Evolutionary conservation across 306 rosid genomes (phyloP), one percentile per base, ranked within the genome.

Genomic region (Fragaria iinumae): DNA sequence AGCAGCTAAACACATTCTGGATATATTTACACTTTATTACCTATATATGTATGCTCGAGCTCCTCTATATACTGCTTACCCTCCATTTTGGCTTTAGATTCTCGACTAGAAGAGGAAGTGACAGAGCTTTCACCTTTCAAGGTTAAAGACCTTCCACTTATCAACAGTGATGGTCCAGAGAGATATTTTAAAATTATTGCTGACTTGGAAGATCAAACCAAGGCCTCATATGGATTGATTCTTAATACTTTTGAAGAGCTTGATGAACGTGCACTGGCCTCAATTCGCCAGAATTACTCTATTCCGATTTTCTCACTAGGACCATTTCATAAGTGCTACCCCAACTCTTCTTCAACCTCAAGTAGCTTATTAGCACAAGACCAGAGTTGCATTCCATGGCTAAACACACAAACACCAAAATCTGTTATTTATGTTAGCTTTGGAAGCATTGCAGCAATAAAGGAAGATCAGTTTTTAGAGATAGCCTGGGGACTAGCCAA

Each of bases 401-500:
- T 89, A 76, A 76, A 84, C 64, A 34, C 12, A 23, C 83, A 82
- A 56, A 69, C 78, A 29, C 77, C 57, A 14, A 79, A 64, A 0
- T 84, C 86, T 32, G 91, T 87, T 60, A 69, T 80, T 23, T 91
- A 91, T 74, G 90, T 86, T 49, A 78, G 90, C 72, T 87, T 91
- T 80, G 90, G 93, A 59, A 89, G 89, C 34, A 2, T 86, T 13
- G 88, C 82, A 1, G 49, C 80, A 3, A 27, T 86, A n/a, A 47
- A 48, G 0, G 69, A 77, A 57, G 65, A 29, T 1, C 85, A 89
- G 8, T 87, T 91, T 63, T 56, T 87, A 78, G 91, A 89, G 86
- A 80, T 91, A 47, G 89, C 96, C 27, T 81, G 86, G 88, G 90
- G 89, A 2, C 57, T 91, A 67, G 86, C 85, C 69, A 76, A 91